These are phyloP conservation scores for Phytophthora tubulina DNA, from an alignment of 352 stramenopile genomes.

Conservation along the genomic window DNA sequence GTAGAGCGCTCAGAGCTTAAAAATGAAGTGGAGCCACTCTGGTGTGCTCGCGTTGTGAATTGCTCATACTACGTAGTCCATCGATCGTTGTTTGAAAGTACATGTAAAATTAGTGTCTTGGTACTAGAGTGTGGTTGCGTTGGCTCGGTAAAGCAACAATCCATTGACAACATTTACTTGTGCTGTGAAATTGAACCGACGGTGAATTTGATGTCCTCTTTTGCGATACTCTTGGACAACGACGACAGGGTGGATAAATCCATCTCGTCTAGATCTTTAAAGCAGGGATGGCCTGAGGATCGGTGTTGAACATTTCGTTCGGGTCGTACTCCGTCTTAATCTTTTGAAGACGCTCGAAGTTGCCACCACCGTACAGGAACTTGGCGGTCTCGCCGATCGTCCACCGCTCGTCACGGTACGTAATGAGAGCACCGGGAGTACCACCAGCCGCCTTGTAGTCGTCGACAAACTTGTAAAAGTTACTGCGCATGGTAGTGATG, in stretches of 20 bases:
- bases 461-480: conserved; percentile 36
- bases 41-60: too few species aligned
- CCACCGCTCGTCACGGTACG: conserved; percentile 38
- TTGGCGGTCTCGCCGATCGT: conserved; percentile 32
- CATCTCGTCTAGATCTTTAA: not conserved
- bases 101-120: too few species aligned
- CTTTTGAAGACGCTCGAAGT: conserved; percentile 37
- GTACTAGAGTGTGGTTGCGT: too few species aligned
- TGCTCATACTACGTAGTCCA: too few species aligned
- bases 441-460: conserved; percentile 33
- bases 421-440: conserved; percentile 29
- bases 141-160: too few species aligned
- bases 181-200: too few species aligned
- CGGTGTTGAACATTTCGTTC: conserved; percentile 28
- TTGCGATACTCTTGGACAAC: too few species aligned
- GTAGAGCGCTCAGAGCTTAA: not conserved
- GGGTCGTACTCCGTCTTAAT: conserved; percentile 42
- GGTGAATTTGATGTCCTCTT: not conserved
- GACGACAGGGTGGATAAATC: not conserved
- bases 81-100: too few species aligned
- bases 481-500: conserved; percentile 28
- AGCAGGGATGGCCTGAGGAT: conserved; percentile 34
- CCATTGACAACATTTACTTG: too few species aligned
- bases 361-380: conserved; percentile 31
- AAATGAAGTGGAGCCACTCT: not conserved